These are phyloP conservation scores for Irpex sp. DNA, from an alignment of 1,284 basidiomycete species.

Conservation along the genomic window DNA sequence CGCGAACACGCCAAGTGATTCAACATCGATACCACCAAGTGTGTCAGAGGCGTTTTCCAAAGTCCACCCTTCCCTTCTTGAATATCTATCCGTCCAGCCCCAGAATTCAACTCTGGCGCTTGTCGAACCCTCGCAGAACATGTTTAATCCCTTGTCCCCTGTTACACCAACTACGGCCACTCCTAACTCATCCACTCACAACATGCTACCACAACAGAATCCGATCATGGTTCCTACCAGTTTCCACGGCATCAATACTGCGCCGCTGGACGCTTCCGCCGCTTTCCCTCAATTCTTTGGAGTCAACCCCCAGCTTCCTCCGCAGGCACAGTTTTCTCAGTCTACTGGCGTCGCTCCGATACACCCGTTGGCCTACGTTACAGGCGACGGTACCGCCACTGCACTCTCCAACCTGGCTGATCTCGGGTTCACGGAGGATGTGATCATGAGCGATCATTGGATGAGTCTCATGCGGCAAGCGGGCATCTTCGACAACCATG, in stretches of 20 bases:
- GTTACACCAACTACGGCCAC: neutral
- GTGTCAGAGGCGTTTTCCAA: conserved; percentile 35
- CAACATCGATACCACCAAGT: conserved; percentile 19
- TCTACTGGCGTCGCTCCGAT: neutral
- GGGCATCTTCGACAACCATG: conserved; percentile 21
- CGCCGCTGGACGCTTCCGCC: neutral
- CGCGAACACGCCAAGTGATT: conserved; percentile 23
- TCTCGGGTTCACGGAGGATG: conserved; percentile 18
- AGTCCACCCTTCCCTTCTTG: conserved; percentile 55
- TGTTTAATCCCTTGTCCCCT: conserved; percentile 5
- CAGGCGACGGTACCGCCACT: conserved; percentile 1
- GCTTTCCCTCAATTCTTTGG: neutral
- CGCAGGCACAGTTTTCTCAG: neutral
- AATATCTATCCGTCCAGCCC: conserved; percentile 40
- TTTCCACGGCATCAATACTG: neutral
- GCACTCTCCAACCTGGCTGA: conserved; percentile 6
- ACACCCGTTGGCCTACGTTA: neutral
- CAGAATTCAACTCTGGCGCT: conserved; percentile 25
- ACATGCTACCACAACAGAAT: neutral
- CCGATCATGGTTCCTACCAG: neutral
- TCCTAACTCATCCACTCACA: neutral
- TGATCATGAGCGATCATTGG: conserved; percentile 27
- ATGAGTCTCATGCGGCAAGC: conserved; percentile 29
- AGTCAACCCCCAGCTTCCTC: neutral
- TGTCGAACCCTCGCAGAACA: conserved; percentile 20